Base-by-base conservation (phyloP, 2,329 filamentous ascomycete genomes). In the Aspergillus glaucus region DNA sequence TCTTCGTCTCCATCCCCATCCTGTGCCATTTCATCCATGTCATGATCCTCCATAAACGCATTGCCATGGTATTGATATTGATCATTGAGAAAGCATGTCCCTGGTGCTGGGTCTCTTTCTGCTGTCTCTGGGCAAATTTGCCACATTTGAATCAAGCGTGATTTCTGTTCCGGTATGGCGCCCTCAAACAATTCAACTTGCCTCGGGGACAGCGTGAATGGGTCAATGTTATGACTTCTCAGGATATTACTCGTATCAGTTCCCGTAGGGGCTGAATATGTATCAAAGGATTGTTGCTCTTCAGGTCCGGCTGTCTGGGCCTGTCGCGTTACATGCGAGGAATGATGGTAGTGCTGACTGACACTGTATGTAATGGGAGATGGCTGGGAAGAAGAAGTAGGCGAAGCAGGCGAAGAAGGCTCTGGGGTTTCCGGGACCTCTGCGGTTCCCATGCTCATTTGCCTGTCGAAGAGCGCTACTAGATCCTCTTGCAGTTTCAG, bases 271-370 rank as follows among this genome's bases (percentile, higher is more conserved):
- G 74, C 76, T 54, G 43, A 22, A 34, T 44, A n/a, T n/a, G 28
- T 45, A 21, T n/a, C 12, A 10, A 43, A 17, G 52, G 44, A 10
- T 28, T 32, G 22, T 45, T 53, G 24, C 28, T n/a, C 17, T 24
- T 24, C 41, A 17, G 32, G 7, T 43, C 19, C 22, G 36, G 8
- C 37, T 17, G 7, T 19, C 4, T 19, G 41, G 10, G 26, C 66
- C 47, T 75, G 73, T 17, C 70, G 68, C 43, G 64, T 75, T 52
- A 84, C 64, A 64, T 94, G 88, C 41, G 85, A 75, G 7, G 88
- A 89, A 63, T 91, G 88, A 55, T 86, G 85, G 67, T 95, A 95
- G 67, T 95, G 89, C 62, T 88, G 85, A 8, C 87, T 87, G 57
- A 87, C 81, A 50, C 79, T 84, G 72, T 93, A 94, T 53, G 79